phyloP scores from a whole-genome alignment of 2,329 filamentous ascomycete species.

The Pyrenophora graminea region DNA sequence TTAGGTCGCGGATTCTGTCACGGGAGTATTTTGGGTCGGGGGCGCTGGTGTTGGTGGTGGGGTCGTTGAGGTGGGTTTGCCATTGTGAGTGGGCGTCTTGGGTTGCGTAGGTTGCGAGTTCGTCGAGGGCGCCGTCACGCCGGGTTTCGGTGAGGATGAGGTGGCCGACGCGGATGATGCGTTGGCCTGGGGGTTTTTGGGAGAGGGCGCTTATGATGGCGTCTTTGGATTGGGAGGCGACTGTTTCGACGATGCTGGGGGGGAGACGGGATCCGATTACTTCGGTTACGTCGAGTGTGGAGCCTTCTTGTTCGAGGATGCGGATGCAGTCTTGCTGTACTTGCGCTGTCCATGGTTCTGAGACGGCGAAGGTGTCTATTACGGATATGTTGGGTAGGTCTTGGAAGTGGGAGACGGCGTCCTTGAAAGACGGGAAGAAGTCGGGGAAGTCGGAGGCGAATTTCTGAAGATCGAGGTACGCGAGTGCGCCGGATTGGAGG shows the following conservation, averaged over 20 bases:
- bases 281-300: constrained; percentile 24
- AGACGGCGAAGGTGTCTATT: constrained; percentile 28
- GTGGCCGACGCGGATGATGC: constrained; percentile 17
- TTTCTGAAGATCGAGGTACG: constrained; percentile 27
- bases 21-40: constrained; percentile 31
- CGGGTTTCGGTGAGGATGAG: constrained; percentile 25
- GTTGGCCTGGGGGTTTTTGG: neutral
- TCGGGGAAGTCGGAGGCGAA: constrained; percentile 23
- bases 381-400: constrained; percentile 15
- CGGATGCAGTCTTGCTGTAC: constrained; percentile 18
- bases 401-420: constrained; percentile 18
- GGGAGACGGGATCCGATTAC: constrained; percentile 16
- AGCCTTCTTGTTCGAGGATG: constrained; percentile 21
- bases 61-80: constrained; percentile 24
- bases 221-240: constrained; percentile 19
- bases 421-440: constrained; percentile 21
- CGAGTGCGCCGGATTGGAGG: constrained; percentile 25
- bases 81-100: constrained; percentile 30
- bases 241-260: constrained; percentile 8
- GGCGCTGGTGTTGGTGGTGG: constrained; percentile 6
- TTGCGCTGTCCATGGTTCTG: constrained; percentile 26
- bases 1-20: constrained; percentile 16
- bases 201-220: constrained; percentile 10
- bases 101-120: constrained; percentile 22
- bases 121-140: constrained; percentile 11